Conservation (phyloP, 108 stramenopile species). For the Nannochloropsis gaditana region DNA sequence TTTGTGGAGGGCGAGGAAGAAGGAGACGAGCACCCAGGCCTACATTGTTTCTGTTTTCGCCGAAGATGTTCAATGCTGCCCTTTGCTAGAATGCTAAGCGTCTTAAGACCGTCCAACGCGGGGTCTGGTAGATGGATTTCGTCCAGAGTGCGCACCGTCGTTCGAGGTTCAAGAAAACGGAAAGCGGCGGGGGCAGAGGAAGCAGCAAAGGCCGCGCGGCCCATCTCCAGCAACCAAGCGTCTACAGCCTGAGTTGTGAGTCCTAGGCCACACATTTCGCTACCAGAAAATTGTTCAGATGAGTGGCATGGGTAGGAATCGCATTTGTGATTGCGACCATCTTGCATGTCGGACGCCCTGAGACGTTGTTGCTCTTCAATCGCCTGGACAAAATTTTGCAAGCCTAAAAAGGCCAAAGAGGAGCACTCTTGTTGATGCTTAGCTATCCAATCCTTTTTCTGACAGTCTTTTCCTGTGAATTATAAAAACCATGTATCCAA, state of each 20-base stretch:
- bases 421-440: not conserved
- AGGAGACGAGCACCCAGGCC: not conserved
- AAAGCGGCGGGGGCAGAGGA: not conserved
- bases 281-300: no score
- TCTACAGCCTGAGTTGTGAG: not conserved
- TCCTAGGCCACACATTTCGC: no score
- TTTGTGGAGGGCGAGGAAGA: not conserved
- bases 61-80: not conserved
- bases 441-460: not conserved
- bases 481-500: not conserved
- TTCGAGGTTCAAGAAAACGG: not conserved
- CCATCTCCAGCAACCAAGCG: constrained; percentile 14
- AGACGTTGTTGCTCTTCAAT: not conserved
- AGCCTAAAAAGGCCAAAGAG: not conserved
- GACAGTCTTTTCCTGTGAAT: not conserved
- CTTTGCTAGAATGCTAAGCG: not conserved
- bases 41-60: not conserved
- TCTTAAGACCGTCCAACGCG: not conserved
- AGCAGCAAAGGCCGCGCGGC: not conserved
- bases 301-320: no score
- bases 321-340: no score
- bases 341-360: no score
- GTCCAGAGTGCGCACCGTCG: not conserved
- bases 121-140: not conserved
- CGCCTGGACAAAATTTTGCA: not conserved